These are phyloP conservation scores for Pisolithus albus DNA, from an alignment of 768 basidiomycete genomes.

Conservation along the genomic window DNA sequence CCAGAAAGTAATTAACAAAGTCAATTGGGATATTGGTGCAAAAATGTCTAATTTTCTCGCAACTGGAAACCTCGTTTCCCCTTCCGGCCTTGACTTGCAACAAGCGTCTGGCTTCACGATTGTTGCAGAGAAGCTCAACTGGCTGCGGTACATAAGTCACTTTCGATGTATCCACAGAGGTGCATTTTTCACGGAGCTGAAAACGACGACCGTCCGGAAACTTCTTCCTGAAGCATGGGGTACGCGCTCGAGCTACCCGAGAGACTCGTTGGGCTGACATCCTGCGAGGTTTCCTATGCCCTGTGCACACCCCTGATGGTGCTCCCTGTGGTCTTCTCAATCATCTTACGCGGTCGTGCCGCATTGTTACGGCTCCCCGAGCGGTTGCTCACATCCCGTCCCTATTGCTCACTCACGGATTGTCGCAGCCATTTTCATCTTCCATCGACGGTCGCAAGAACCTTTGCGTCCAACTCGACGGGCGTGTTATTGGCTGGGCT, in stretches of 20 bases:
- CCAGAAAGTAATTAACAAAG: conserved; percentile 59
- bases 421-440: conserved; percentile 84
- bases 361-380: conserved; percentile 76
- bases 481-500: conserved; percentile 92
- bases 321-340: conserved; percentile 96
- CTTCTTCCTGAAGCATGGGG: conserved; percentile 98
- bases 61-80: conserved; percentile 92
- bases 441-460: conserved; percentile 77
- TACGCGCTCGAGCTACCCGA: conserved; percentile 26
- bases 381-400: conserved; percentile 72
- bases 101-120: conserved; percentile 99
- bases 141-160: conserved; percentile 96
- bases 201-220: conserved; percentile 96
- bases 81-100: conserved; percentile 92
- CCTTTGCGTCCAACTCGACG: conserved; percentile 91
- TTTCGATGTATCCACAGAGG: conserved; percentile 98
- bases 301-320: conserved; percentile 98
- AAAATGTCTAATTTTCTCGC: conserved; percentile 92
- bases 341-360: conserved; percentile 90
- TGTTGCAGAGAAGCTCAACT: conserved; percentile 97
- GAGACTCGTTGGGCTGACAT: conserved; percentile 2
- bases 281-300: conserved; percentile 82
- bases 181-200: conserved; percentile 97
- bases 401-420: conserved; percentile 81
- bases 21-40: conserved; percentile 89